phyloP scores from a whole-genome alignment of 345 rosid genomes.

The Melaleuca quinquenervia region DNA sequence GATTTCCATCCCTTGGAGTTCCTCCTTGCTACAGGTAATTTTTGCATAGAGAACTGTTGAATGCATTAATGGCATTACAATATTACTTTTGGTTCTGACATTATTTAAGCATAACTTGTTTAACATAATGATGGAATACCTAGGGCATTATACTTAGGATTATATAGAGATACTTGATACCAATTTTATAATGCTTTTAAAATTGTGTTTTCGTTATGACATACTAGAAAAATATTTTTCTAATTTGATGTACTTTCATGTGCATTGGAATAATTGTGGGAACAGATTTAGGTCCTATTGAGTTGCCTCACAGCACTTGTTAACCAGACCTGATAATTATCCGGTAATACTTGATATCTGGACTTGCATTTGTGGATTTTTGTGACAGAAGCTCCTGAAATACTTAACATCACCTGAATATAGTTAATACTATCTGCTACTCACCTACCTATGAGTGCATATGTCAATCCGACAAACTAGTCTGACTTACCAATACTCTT shows the following conservation, averaged over 20 bases:
- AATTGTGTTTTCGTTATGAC: neutral
- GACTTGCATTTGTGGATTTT: neutral
- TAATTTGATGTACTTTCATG: neutral
- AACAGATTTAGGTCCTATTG: neutral
- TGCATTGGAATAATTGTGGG: neutral
- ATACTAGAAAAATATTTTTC: neutral
- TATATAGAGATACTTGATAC: neutral
- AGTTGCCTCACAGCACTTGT: neutral
- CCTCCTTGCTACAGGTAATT: constrained; percentile 83
- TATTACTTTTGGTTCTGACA: neutral
- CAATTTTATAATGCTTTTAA: neutral
- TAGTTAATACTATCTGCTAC: neutral
- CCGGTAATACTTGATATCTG: neutral
- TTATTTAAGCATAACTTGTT: neutral
- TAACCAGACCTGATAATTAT: neutral
- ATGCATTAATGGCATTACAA: neutral
- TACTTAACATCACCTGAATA: neutral
- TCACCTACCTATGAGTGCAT: neutral
- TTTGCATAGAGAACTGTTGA: neutral
- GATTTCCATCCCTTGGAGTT: constrained; percentile 98
- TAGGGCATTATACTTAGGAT: neutral
- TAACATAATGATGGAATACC: neutral
- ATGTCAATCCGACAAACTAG: neutral
- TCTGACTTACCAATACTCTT: neutral
- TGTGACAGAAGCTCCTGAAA: neutral